These are phyloP conservation scores for Ogataea hybrid DNA, from an alignment of 1,139 yeast genomes.

Conservation along the genomic window DNA sequence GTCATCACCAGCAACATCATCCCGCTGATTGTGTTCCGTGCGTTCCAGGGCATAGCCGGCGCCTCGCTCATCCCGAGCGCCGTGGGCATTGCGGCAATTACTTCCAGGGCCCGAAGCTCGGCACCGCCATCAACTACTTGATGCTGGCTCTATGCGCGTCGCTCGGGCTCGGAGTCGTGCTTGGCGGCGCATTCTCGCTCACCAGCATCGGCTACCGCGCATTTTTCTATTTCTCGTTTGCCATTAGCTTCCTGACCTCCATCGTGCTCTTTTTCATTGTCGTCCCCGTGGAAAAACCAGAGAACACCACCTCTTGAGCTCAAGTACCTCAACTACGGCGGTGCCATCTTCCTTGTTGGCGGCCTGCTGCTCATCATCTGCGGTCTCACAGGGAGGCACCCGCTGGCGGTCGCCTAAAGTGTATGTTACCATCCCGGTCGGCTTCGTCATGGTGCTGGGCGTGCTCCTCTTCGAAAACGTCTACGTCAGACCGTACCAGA, in stretches of 20 bases:
- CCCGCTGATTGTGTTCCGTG: constrained; percentile 36
- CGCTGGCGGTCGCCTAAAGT: constrained; percentile 34
- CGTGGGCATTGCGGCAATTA: constrained; percentile 32
- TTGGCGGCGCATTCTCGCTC: constrained; percentile 38
- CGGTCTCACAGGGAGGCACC: constrained; percentile 36
- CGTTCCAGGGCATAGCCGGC: constrained; percentile 40
- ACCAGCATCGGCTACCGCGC: constrained; percentile 34
- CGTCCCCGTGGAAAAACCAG: constrained; percentile 26
- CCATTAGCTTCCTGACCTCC: constrained; percentile 13
- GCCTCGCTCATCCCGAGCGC: constrained; percentile 35
- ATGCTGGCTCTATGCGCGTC: constrained; percentile 27
- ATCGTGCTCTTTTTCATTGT: constrained; percentile 23
- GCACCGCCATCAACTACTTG: constrained; percentile 27
- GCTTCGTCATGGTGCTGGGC: constrained; percentile 25
- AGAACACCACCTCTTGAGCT: constrained; percentile 16
- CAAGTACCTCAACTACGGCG: constrained; percentile 31
- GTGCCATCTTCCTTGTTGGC: constrained; percentile 28
- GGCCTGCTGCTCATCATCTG: constrained; percentile 34
- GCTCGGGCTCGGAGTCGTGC: constrained; percentile 33
- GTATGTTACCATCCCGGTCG: constrained; percentile 31
- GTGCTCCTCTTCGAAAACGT: constrained; percentile 22
- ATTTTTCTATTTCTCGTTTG: constrained; percentile 34
- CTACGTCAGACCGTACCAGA: constrained; percentile 18
- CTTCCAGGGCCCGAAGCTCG: constrained; percentile 29
- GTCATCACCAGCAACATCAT: constrained; percentile 29